Conservation (phyloP, 768 basidiomycete genomes). For the Mycena filopes region DNA sequence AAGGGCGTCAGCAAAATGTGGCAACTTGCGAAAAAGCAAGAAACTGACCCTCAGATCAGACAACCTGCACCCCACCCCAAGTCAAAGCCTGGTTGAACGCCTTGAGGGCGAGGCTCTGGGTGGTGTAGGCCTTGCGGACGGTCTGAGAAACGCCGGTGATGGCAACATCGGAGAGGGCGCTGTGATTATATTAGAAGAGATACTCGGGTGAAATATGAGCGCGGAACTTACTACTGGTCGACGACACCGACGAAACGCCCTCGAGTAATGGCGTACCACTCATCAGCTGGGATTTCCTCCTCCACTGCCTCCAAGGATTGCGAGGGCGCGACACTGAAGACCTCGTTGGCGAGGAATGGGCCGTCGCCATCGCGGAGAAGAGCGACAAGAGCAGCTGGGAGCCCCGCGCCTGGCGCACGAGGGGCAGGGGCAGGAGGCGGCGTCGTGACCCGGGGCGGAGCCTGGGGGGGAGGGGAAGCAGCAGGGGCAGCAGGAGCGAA, state of each 20-base stretch:
- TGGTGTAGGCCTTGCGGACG: conserved; percentile 4
- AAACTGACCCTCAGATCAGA: not conserved
- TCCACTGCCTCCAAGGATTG: not conserved
- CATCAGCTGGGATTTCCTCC: not conserved
- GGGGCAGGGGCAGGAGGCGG: not conserved
- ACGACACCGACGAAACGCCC: conserved; percentile 11
- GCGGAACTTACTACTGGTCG: not conserved
- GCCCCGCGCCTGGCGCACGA: not conserved
- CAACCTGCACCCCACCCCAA: conserved; percentile 13
- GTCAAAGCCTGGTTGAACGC: conserved; percentile 16
- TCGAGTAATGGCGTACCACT: conserved; percentile 3
- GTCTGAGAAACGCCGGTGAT: conserved; percentile 8
- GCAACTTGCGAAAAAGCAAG: not conserved
- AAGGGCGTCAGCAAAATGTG: too few relatives aligned
- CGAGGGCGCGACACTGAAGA: not conserved
- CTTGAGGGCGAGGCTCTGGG: not conserved
- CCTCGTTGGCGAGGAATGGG: not conserved
- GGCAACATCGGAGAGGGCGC: not conserved
- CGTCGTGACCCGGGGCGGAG: not conserved
- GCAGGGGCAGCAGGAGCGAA: not conserved
- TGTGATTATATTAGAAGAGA: not conserved
- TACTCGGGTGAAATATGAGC: not conserved
- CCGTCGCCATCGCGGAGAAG: not conserved
- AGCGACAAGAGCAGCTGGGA: not conserved
- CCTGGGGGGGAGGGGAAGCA: not conserved